Conservation (phyloP, 225 moss, liverwort and hornwort species). For the Marchantia paleacea region DNA sequence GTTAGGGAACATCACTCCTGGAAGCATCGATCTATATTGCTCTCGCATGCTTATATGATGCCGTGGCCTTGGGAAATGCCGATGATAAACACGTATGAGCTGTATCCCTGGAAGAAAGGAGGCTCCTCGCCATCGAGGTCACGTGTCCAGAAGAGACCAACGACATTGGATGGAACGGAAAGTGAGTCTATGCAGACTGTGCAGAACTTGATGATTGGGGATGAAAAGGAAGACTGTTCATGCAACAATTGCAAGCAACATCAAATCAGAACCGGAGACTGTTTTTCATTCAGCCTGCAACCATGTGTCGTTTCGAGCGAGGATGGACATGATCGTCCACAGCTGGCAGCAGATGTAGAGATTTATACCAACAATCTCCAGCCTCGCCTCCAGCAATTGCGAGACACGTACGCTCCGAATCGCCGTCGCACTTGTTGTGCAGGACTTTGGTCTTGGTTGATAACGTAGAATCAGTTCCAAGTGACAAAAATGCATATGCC, state of each 20-base stretch:
- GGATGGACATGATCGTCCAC: neutral
- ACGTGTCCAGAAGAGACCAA: neutral
- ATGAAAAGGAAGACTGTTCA: neutral
- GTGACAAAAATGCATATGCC: neutral
- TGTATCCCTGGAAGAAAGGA: neutral
- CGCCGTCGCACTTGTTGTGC: neutral
- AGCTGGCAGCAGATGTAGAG: neutral
- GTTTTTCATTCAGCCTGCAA: neutral
- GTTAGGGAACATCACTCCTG: too few species aligned
- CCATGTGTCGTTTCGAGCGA: neutral
- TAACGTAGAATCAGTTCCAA: neutral
- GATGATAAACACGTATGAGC: neutral
- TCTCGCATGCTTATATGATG: neutral
- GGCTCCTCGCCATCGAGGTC: neutral
- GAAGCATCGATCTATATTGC: too few species aligned
- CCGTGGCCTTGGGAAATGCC: slow-evolving; percentile 3
- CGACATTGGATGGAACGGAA: neutral
- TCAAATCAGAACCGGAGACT: neutral
- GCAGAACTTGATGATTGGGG: neutral
- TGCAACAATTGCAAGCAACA: neutral
- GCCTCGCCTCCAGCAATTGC: neutral
- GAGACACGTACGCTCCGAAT: neutral
- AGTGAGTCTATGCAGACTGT: neutral
- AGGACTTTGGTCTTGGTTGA: neutral
- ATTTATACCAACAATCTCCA: neutral